Evolutionary conservation across 805 yeast genomes (phyloP), one percentile per base, ranked within the genome.

Genomic region (Groenewaldozyma tartarivorans): DNA sequence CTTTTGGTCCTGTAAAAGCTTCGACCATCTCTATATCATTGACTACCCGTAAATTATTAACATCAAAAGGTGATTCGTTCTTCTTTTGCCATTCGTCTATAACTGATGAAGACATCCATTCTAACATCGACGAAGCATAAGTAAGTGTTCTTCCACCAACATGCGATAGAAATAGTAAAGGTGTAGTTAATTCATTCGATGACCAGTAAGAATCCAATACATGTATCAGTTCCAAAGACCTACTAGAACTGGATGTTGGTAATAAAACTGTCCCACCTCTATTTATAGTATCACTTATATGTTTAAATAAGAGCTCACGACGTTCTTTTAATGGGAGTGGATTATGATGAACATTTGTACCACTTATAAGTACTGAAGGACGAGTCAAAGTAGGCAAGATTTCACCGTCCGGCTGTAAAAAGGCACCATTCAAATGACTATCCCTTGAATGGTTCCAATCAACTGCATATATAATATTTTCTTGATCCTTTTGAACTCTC

Each of bases 361-460:
- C 75, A 3, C 94, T 82, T 26, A 90, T 76, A 40, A 92, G 64
- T 1, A 92, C 83, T 1, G 94, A 79, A 2, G 97, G 95, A 55
- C 94, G 69, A 46, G 74, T 53, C 21, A 88, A 64, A 20, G 60
- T 56, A 32, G 74, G 71, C 1, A 83, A 69, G n/a, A 77, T 62
- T 1, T 86, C 74, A 7, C 87, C 86, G 21, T 69, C 66, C 45
- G 53, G 57, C 36, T 75, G 75, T 31, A 79, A 55, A 16, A 83
- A 69, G 3, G 92, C 82, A 21, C 87, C 79, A 47, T 80, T 81
- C 39, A 92, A 62, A 50, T 87, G 87, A 0, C 84, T 72, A 55
- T 90, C 97, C 48, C 77, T 78, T 1, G 96, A 79, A 56, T 92
- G 97, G 58, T 88, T 90, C 97, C 97, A 92, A 35, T 82, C 77